Percentiles rank a stretch among this genome's conserved stretches.
Evolutionary conservation across 2,329 filamentous ascomycete genomes (phyloP).

Genomic region (Trichoderma sp.): DNA sequence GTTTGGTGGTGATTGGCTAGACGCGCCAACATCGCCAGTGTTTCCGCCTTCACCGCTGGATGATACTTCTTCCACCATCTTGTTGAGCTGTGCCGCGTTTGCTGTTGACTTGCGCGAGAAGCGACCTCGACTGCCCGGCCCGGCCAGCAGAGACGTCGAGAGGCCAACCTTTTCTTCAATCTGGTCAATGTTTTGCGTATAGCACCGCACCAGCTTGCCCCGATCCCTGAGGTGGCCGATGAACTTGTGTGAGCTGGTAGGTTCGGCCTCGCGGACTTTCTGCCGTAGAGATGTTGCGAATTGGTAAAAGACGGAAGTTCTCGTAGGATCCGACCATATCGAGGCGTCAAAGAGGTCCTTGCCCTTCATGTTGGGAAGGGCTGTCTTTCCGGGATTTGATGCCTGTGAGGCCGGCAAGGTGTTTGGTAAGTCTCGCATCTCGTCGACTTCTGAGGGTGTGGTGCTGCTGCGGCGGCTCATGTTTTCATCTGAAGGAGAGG

Average conservation of each 20-base stretch:
- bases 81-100: slow-evolving; percentile 36
- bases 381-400: slow-evolving; percentile 36
- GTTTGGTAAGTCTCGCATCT: slow-evolving; percentile 44
- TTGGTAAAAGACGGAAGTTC: slow-evolving; percentile 71
- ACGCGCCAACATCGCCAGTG: neutral
- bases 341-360: slow-evolving; percentile 71
- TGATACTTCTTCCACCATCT: slow-evolving; percentile 42
- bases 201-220: slow-evolving; percentile 69
- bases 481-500: slow-evolving; percentile 40
- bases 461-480: slow-evolving; percentile 41
- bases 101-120: slow-evolving; percentile 55
- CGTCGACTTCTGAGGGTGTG: slow-evolving; percentile 48
- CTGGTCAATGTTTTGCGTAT: slow-evolving; percentile 75
- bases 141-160: slow-evolving; percentile 61
- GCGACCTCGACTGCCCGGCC: slow-evolving; percentile 61
- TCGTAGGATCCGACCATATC: slow-evolving; percentile 67
- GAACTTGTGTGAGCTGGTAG: slow-evolving; percentile 68
- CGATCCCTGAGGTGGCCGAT: slow-evolving; percentile 67
- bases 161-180: slow-evolving; percentile 71
- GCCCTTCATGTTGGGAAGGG: slow-evolving; percentile 65
- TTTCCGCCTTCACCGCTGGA: slow-evolving; percentile 23
- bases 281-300: slow-evolving; percentile 69
- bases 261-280: slow-evolving; percentile 62
- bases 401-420: slow-evolving; percentile 42
- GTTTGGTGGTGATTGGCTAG: slow-evolving; percentile 19